phyloP scores from a whole-genome alignment of 2,329 filamentous ascomycete genomes.

The Paecilomyces dactylethromorphus region DNA sequence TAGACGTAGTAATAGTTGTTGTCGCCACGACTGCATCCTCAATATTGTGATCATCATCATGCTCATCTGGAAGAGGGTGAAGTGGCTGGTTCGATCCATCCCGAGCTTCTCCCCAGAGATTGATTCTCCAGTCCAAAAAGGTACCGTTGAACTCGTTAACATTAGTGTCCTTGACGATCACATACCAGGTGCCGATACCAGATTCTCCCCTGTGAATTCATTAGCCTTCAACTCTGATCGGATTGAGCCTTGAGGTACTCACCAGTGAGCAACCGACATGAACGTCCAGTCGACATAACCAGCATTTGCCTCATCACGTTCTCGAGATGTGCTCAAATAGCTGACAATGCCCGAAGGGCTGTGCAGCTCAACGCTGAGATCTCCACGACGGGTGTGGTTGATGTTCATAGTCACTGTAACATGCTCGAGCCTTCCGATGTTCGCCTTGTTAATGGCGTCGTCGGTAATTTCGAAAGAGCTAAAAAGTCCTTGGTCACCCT shows the following conservation, averaged over 20 bases:
- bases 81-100: conserved; percentile 66
- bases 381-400: conserved; percentile 76
- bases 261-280: conserved; percentile 97
- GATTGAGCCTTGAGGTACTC: conserved; percentile 28
- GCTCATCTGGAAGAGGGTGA: conserved; percentile 73
- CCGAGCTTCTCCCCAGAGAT: conserved; percentile 85
- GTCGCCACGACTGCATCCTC: conserved; percentile 56
- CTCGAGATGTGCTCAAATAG: conserved; percentile 71
- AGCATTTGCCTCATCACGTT: conserved; percentile 55
- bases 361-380: conserved; percentile 84
- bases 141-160: conserved; percentile 70
- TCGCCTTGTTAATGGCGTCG: conserved; percentile 73
- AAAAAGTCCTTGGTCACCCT: conserved; percentile 72
- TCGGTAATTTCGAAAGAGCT: conserved; percentile 76
- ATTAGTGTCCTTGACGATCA: conserved; percentile 78
- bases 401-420: conserved; percentile 98
- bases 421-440: conserved; percentile 82
- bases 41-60: conserved; percentile 79
- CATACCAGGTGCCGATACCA: conserved; percentile 82
- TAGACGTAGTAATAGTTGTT: conserved; percentile 50
- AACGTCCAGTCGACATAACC: conserved; percentile 98
- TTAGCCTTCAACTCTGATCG: conserved; percentile 9
- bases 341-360: conserved; percentile 78
- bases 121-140: conserved; percentile 88
- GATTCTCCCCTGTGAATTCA: conserved; percentile 67